phyloP scores from a whole-genome alignment of 2,329 filamentous ascomycete species.

The Nannizziopsis arthrosporioides region DNA sequence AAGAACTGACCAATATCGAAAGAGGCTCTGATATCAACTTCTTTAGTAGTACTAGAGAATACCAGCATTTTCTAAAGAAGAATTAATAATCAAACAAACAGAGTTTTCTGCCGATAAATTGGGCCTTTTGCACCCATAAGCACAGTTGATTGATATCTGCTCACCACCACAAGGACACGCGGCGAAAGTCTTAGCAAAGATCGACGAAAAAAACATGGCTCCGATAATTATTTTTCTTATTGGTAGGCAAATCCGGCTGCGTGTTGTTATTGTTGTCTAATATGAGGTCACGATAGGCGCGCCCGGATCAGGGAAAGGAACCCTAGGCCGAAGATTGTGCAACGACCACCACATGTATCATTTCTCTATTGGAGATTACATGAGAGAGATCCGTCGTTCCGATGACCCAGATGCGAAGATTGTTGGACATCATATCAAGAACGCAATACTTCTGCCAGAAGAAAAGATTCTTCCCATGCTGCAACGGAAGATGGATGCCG shows the following conservation, averaged over 20 bases:
- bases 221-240: constrained; percentile 8
- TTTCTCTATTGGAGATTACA: constrained; percentile 11
- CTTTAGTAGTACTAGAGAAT: too few relatives aligned
- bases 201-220: background rate
- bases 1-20: too few relatives aligned
- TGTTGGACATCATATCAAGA: background rate
- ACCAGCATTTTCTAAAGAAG: too few relatives aligned
- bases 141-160: too few relatives aligned
- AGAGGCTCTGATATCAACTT: too few relatives aligned
- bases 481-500: constrained; percentile 7
- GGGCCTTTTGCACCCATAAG: too few relatives aligned
- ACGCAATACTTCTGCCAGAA: constrained; percentile 1
- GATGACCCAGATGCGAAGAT: background rate
- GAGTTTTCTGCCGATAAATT: too few relatives aligned
- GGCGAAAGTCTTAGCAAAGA: background rate
- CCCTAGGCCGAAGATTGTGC: constrained; percentile 8
- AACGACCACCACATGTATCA: constrained; percentile 9
- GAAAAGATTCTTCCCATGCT: constrained; percentile 9
- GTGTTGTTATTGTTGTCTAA: background rate
- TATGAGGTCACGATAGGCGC: constrained; percentile 6
- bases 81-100: too few relatives aligned
- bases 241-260: constrained; percentile 1
- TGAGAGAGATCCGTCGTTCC: constrained; percentile 7
- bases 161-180: too few relatives aligned
- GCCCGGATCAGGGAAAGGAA: constrained; percentile 11